phyloP scores from a whole-genome alignment of 768 basidiomycete genomes.

The Cystofilobasidium ferigula region DNA sequence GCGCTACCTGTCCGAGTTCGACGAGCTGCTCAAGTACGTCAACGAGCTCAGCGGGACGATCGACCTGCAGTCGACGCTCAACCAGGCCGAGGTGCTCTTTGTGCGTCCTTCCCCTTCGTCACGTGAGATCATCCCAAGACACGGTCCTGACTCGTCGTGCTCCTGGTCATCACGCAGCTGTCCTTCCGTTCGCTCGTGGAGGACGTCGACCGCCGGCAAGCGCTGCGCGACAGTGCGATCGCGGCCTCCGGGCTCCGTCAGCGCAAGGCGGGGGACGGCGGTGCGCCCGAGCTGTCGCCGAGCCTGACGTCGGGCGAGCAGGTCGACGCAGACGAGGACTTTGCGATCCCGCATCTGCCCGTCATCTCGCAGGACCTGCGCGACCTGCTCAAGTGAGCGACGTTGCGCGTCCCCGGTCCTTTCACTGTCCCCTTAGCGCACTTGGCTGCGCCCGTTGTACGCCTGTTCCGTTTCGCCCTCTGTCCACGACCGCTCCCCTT shows the following conservation, averaged over 20 bases:
- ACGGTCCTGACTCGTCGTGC: background rate
- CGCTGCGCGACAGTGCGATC: background rate
- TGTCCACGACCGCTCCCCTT: no score
- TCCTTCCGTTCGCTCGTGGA: slow-evolving; percentile 80
- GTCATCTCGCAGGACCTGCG: slow-evolving; percentile 20
- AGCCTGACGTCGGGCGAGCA: background rate
- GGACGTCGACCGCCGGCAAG: slow-evolving; percentile 58
- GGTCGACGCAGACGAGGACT: slow-evolving; percentile 9
- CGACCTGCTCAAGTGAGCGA: slow-evolving; percentile 3
- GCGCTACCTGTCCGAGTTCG: slow-evolving; percentile 62
- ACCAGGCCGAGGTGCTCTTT: slow-evolving; percentile 94
- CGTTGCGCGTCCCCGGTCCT: background rate
- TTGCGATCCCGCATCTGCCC: slow-evolving; percentile 20
- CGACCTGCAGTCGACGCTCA: slow-evolving; percentile 86
- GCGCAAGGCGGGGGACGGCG: no score
- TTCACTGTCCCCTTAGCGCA: background rate
- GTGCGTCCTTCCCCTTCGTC: slow-evolving; percentile 7
- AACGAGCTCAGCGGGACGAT: slow-evolving; percentile 63
- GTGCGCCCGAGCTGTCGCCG: no score
- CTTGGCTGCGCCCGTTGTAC: background rate
- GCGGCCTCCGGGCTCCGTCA: background rate
- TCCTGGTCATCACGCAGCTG: slow-evolving; percentile 36
- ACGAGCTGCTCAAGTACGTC: slow-evolving; percentile 58
- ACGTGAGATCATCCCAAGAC: background rate
- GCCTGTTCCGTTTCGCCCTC: no score